These are phyloP conservation scores for Colletotrichum simmondsii DNA, from an alignment of 2,329 filamentous ascomycete genomes.

Conservation along the genomic window DNA sequence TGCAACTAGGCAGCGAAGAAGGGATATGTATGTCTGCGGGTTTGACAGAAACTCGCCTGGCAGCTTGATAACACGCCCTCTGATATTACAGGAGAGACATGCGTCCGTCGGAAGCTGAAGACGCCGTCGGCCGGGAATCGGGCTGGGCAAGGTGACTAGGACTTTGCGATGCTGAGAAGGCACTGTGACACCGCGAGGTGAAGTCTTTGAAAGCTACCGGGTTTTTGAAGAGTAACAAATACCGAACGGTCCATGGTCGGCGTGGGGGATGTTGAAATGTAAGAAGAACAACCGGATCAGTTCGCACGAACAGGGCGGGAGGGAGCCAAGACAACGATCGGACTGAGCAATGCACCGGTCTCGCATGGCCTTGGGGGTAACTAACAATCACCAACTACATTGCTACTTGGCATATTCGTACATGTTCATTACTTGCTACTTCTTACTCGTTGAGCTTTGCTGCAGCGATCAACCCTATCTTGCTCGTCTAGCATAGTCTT, in stretches of 20 bases:
- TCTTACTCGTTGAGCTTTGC: background rate
- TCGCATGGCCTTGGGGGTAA: background rate
- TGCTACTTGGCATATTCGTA: background rate
- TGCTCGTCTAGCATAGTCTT: background rate
- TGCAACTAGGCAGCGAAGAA: background rate
- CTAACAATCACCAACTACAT: background rate
- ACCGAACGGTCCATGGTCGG: background rate
- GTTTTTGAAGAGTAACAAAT: background rate
- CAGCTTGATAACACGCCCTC: background rate
- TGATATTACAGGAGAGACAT: background rate
- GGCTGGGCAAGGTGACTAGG: conserved; percentile 5
- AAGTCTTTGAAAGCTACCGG: background rate
- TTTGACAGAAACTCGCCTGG: background rate
- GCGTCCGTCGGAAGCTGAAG: conserved; percentile 16
- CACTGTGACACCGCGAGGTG: background rate
- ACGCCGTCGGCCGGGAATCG: conserved; percentile 20
- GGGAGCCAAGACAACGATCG: conserved; percentile 11
- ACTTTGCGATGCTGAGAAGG: background rate
- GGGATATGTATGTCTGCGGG: background rate
- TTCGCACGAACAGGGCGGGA: background rate
- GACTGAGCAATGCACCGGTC: background rate
- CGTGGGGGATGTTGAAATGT: background rate
- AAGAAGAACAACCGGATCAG: background rate
- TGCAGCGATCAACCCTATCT: conserved; percentile 2
- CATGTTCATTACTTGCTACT: background rate